Conservation (phyloP, 176 grass and related monocot genomes). For the Pontederia crassipes region DNA sequence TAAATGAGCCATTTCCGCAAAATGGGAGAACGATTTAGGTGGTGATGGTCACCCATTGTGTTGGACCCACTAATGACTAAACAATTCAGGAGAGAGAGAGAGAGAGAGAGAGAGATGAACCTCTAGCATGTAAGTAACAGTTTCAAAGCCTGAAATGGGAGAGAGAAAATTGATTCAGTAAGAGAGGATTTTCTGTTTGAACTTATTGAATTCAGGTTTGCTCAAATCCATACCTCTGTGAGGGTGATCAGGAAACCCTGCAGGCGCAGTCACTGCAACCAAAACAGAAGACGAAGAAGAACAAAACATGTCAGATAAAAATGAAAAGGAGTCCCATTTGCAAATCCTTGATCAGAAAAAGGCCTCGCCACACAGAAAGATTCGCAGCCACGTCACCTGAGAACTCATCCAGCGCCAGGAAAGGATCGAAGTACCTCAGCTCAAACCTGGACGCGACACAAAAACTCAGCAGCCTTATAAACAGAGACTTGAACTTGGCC, state of each 20-base stretch:
- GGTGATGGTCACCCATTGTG: too few species aligned
- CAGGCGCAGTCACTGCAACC: conserved; percentile 56
- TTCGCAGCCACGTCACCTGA: conserved; percentile 36
- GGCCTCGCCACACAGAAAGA: neutral
- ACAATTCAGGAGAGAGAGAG: conserved; percentile 23
- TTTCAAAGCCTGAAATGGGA: conserved; percentile 66
- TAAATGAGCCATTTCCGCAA: neutral
- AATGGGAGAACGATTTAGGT: too few species aligned
- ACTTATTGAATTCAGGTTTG: neutral
- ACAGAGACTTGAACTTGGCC: neutral
- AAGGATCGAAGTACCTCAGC: conserved; percentile 87
- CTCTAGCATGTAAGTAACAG: conserved; percentile 98
- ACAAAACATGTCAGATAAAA: neutral
- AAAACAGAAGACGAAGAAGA: neutral
- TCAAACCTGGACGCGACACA: conserved; percentile 45
- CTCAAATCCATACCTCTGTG: conserved; percentile 44
- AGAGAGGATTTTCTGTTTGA: neutral
- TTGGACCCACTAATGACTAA: too few species aligned
- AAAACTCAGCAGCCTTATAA: neutral
- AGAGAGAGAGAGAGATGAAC: conserved; percentile 32
- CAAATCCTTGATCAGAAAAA: neutral
- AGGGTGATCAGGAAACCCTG: conserved; percentile 95
- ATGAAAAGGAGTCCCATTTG: neutral
- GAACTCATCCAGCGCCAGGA: conserved; percentile 90
- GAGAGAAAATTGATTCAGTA: neutral